Evolutionary conservation across 495 filamentous ascomycete genomes (phyloP).

Genomic region (Tuber borchii): DNA sequence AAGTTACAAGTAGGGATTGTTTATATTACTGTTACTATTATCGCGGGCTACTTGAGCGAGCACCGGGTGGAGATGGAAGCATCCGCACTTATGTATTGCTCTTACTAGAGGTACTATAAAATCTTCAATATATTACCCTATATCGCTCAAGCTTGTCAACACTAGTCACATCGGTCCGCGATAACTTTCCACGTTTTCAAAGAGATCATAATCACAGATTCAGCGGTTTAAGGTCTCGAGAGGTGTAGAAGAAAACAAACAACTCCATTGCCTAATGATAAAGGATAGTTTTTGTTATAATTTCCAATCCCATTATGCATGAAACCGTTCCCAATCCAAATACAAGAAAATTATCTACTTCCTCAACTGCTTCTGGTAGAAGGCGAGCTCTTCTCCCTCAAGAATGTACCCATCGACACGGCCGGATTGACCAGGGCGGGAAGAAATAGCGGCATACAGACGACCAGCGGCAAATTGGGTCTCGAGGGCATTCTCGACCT

Average conservation of each 20-base stretch:
- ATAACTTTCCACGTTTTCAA: neutral
- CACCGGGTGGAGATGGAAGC: neutral
- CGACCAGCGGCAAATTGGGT: conserved; percentile 98
- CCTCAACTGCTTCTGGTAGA: conserved; percentile 89
- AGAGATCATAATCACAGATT: neutral
- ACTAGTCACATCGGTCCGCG: neutral
- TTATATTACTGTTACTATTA: neutral
- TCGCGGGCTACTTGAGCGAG: neutral
- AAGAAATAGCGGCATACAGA: conserved; percentile 84
- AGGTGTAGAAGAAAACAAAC: neutral
- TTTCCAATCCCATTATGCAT: neutral
- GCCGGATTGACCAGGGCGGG: conserved; percentile 91
- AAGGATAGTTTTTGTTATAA: neutral
- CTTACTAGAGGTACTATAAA: neutral
- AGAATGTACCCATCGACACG: conserved; percentile 95
- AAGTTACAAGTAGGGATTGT: neutral
- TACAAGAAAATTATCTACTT: conserved; percentile 3
- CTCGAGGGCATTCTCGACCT: conserved; percentile 88
- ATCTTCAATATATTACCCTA: neutral
- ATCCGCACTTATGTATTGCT: neutral
- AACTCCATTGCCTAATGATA: neutral
- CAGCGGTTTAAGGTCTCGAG: neutral
- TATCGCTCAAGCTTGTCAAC: neutral
- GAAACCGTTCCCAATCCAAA: neutral
- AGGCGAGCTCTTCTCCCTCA: conserved; percentile 97